Base-by-base conservation (phyloP, 2,329 filamentous ascomycete species). In the Orbilia javanica region DNA sequence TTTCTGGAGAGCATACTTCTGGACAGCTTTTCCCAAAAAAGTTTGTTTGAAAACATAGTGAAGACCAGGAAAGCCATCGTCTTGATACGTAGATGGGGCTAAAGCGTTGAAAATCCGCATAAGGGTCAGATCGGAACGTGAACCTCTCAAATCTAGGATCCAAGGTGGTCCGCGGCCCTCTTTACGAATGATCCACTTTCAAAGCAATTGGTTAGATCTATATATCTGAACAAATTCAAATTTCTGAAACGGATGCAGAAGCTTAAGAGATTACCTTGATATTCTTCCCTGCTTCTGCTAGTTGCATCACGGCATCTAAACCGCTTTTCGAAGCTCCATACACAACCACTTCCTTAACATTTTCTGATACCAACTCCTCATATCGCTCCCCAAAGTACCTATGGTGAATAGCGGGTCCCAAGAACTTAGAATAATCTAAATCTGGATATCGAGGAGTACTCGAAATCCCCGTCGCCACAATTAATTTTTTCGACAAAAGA, bases 301-400 rank as follows among this genome's bases (percentile, higher is more conserved):
- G 88, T 1, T 87, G 85, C 81, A 90, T 90, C 0, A 88, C 88
- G 0, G 87, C 87, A 81, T 92, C 90, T 85, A 87, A 90, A 1
- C 88, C 88, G 1, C 88, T 90, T 81, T 92, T 92, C n/a, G 86
- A 86, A 0, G 86, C 88, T 1, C 90, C 90, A 2, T 91, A 84
- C 2, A 92, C 86, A 0, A 87, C 86, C 2, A 86, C 85, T 0
- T 83, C 83, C 42, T 85, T 79, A 22, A 82, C 48, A 4, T 84
- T 4, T 80, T 85, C 55, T 79, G 82, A 66, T 83, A 83, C 31
- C 82, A 84, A 70, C 63, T 84, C 68, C 31, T 82, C 80, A 36
- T 82, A 80, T 20, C 76, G 71, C 2, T 80, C 78, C 4, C 84
- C 84, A 73, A 91, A 87, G 69, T 89, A 85, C 60, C 85, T 86